These are phyloP conservation scores for Stemphylium beticola DNA, from an alignment of 2,329 filamentous ascomycete genomes.

Conservation along the genomic window DNA sequence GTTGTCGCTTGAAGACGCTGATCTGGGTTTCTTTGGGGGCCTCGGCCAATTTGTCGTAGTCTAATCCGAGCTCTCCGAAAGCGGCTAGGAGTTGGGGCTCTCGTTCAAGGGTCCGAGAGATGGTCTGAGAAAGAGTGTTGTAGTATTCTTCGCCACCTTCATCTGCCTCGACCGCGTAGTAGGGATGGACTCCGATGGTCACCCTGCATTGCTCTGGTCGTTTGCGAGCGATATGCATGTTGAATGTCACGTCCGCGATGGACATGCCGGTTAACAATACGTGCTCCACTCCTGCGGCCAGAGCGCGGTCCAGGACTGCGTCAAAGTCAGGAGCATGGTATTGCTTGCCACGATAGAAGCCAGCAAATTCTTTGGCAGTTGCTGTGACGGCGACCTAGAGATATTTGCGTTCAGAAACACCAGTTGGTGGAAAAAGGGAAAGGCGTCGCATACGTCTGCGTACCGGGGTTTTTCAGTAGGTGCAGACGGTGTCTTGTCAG, in stretches of 20 bases:
- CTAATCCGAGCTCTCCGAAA: slow-evolving; percentile 59
- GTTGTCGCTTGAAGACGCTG: slow-evolving; percentile 51
- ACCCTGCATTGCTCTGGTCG: slow-evolving; percentile 47
- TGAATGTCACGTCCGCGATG: slow-evolving; percentile 49
- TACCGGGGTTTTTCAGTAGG: neutral
- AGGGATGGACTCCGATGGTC: slow-evolving; percentile 60
- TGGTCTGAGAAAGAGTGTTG: slow-evolving; percentile 24
- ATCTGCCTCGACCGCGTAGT: slow-evolving; percentile 56
- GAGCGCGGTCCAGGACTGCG: slow-evolving; percentile 3
- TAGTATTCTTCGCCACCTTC: slow-evolving; percentile 36
- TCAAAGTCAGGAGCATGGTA: slow-evolving; percentile 8
- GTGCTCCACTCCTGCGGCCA: slow-evolving; percentile 51
- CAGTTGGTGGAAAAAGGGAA: neutral
- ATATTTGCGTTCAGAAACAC: neutral
- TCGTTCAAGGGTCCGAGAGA: slow-evolving; percentile 28
- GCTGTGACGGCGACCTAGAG: slow-evolving; percentile 42
- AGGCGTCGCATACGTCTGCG: slow-evolving; percentile 3
- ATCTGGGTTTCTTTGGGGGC: slow-evolving; percentile 53
- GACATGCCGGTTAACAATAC: slow-evolving; percentile 49
- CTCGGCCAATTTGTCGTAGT: slow-evolving; percentile 56
- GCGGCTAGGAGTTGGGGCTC: slow-evolving; percentile 47
- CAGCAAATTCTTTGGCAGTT: slow-evolving; percentile 54
- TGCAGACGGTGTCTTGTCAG: neutral
- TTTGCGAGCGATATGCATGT: slow-evolving; percentile 27
- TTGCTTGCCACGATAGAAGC: slow-evolving; percentile 53